Evolutionary conservation across 306 rosid species (phyloP).

Genomic region (Vicia sativa): DNA sequence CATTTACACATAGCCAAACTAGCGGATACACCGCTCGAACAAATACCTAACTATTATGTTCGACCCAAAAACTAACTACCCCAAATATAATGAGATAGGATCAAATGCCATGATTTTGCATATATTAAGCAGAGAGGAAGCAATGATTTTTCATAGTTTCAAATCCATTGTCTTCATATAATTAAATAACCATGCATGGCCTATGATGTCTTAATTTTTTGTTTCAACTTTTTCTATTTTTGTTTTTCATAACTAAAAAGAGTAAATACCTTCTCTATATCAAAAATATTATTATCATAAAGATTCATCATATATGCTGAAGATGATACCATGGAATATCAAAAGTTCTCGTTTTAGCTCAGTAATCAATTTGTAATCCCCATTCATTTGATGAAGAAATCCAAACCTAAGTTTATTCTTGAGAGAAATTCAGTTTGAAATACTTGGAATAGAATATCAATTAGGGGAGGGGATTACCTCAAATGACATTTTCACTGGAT

Average conservation of each 20-base stretch:
- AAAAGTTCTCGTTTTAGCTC: constrained; percentile 61
- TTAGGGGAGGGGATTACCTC: too few relatives aligned
- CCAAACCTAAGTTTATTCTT: too few relatives aligned
- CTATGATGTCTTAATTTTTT: background rate
- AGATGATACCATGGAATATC: constrained; percentile 51
- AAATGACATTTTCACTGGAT: too few relatives aligned
- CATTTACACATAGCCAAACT: too few relatives aligned
- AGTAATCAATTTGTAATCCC: constrained; percentile 39
- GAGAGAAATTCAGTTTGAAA: too few relatives aligned
- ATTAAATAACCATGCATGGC: constrained; percentile 15
- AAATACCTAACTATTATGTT: too few relatives aligned
- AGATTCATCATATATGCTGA: constrained; percentile 53
- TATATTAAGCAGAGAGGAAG: background rate
- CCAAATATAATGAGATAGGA: too few relatives aligned
- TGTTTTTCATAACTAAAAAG: background rate
- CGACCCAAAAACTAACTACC: too few relatives aligned
- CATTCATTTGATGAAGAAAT: constrained; percentile 47
- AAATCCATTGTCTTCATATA: background rate
- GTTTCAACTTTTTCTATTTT: background rate
- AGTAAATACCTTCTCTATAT: background rate
- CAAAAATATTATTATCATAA: constrained; percentile 43
- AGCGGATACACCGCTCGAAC: too few relatives aligned
- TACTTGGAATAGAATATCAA: too few relatives aligned
- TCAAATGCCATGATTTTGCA: too few relatives aligned
- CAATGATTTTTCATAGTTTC: too few relatives aligned